A percentile compares a stretch with the other conserved stretches of the same genome.
Conservation (phyloP, 345 rosid species). For the Noccaea bulbosa region DNA sequence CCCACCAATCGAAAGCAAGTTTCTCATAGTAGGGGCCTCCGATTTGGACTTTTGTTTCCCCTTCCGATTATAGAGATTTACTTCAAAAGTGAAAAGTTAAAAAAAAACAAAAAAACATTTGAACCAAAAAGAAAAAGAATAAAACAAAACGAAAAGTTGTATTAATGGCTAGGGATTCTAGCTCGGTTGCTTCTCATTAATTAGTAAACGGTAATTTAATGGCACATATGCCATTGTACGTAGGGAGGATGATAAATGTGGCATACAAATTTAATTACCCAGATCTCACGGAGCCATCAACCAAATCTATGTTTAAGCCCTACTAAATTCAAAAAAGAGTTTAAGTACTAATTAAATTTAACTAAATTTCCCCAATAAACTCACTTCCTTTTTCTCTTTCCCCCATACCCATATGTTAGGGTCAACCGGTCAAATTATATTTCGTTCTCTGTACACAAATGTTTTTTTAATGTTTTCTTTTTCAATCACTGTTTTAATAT, state of each 20-base stretch:
- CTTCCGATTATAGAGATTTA: neutral
- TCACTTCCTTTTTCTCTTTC: neutral
- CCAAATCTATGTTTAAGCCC: slow-evolving; percentile 34
- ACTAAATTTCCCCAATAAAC: neutral
- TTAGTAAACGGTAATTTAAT: slow-evolving; percentile 35
- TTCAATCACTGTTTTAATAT: slow-evolving; percentile 37
- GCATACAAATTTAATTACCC: slow-evolving; percentile 30
- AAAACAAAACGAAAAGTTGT: slow-evolving; percentile 10
- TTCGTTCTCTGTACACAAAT: slow-evolving; percentile 7
- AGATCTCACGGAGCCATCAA: slow-evolving; percentile 32
- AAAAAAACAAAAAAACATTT: neutral
- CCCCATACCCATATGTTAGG: slow-evolving; percentile 7
- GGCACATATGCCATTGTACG: slow-evolving; percentile 11
- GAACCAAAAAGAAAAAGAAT: neutral
- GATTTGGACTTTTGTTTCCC: slow-evolving; percentile 22
- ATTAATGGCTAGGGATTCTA: slow-evolving; percentile 35
- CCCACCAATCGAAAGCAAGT: slow-evolving; percentile 23
- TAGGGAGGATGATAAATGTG: slow-evolving; percentile 32
- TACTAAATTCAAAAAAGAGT: slow-evolving; percentile 16
- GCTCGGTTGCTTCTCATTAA: slow-evolving; percentile 37
- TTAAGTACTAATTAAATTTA: slow-evolving; percentile 21
- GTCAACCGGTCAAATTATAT: slow-evolving; percentile 28
- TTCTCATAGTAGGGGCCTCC: slow-evolving; percentile 34
- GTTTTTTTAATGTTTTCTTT: neutral
- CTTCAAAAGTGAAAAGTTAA: neutral